Evolutionary conservation across 2,329 filamentous ascomycete genomes (phyloP).

Genomic region (Penicillium sp.): DNA sequence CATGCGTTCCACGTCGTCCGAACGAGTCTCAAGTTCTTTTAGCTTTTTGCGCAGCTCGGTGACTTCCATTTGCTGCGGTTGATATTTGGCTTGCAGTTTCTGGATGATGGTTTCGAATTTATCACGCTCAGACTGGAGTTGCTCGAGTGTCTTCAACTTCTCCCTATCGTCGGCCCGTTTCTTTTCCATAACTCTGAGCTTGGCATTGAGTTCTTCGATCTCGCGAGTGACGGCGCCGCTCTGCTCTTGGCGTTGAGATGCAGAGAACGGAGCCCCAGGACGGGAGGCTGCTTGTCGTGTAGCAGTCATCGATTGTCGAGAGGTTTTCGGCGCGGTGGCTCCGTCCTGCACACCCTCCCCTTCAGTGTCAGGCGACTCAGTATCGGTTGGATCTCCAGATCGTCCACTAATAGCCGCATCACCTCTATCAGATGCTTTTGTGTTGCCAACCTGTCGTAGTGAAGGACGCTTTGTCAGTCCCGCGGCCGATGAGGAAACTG

Average conservation of each 20-base stretch:
- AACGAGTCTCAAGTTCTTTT: conserved; percentile 69
- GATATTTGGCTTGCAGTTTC: conserved; percentile 85
- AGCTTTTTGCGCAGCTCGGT: conserved; percentile 71
- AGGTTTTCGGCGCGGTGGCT: conserved; percentile 21
- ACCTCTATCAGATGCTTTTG: conserved; percentile 28
- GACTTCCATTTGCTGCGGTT: conserved; percentile 78
- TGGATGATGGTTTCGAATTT: conserved; percentile 75
- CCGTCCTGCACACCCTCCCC: conserved; percentile 21
- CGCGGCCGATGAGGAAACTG: conserved; percentile 21
- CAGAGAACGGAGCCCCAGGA: conserved; percentile 29
- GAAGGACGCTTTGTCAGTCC: conserved; percentile 34
- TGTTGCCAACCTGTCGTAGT: conserved; percentile 29
- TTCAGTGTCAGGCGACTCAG: conserved; percentile 26
- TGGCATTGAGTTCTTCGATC: conserved; percentile 84
- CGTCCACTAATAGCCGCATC: conserved; percentile 26
- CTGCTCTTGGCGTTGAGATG: conserved; percentile 45
- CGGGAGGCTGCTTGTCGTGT: conserved; percentile 25
- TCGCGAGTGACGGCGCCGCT: conserved; percentile 59
- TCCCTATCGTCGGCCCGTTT: conserved; percentile 83
- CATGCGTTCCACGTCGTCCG: conserved; percentile 67
- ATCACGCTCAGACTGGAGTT: conserved; percentile 60
- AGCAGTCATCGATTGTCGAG: conserved; percentile 26
- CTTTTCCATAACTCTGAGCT: conserved; percentile 81
- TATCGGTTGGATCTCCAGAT: conserved; percentile 32
- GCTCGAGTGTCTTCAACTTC: conserved; percentile 74